A percentile compares a stretch with the other conserved stretches of the same genome.
Evolutionary conservation across 2,329 filamentous ascomycete species (phyloP).

Genomic region (Trichoderma brevicompactum): DNA sequence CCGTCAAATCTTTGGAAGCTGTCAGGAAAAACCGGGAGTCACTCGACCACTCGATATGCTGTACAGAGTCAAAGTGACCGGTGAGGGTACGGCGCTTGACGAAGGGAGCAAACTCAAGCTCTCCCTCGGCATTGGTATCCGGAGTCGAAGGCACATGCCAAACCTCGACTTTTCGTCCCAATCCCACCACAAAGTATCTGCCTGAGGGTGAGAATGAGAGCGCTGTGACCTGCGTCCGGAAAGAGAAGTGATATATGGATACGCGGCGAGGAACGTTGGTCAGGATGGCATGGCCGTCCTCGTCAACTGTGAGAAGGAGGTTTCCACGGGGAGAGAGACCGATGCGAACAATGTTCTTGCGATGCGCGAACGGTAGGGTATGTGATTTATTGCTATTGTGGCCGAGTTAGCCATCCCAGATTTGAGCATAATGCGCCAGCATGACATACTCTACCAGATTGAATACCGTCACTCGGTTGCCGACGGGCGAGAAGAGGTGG

Average conservation of each 20-base stretch:
- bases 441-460: slow-evolving; percentile 83
- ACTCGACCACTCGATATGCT: slow-evolving; percentile 90
- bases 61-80: slow-evolving; percentile 86
- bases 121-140: slow-evolving; percentile 75
- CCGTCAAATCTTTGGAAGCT: slow-evolving; percentile 88
- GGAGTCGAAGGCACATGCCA: slow-evolving; percentile 95
- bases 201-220: slow-evolving; percentile 91
- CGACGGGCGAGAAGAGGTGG: slow-evolving; percentile 92
- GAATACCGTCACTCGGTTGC: slow-evolving; percentile 94
- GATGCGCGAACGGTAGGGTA: slow-evolving; percentile 87
- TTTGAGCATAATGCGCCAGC: neutral
- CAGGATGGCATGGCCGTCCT: slow-evolving; percentile 90
- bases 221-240: slow-evolving; percentile 79
- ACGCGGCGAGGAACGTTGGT: slow-evolving; percentile 88
- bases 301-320: slow-evolving; percentile 88
- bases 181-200: slow-evolving; percentile 83
- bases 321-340: slow-evolving; percentile 90
- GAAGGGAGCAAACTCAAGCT: slow-evolving; percentile 94
- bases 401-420: slow-evolving; percentile 40
- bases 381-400: slow-evolving; percentile 76
- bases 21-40: slow-evolving; percentile 96
- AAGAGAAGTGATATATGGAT: slow-evolving; percentile 93
- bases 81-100: slow-evolving; percentile 83
- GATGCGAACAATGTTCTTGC: slow-evolving; percentile 87
- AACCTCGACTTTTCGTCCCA: slow-evolving; percentile 87